A percentile compares a stretch with the other conserved stretches of the same genome.
Conservation (phyloP, 805 yeast genomes). For the Maudiozyma barnettii region DNA sequence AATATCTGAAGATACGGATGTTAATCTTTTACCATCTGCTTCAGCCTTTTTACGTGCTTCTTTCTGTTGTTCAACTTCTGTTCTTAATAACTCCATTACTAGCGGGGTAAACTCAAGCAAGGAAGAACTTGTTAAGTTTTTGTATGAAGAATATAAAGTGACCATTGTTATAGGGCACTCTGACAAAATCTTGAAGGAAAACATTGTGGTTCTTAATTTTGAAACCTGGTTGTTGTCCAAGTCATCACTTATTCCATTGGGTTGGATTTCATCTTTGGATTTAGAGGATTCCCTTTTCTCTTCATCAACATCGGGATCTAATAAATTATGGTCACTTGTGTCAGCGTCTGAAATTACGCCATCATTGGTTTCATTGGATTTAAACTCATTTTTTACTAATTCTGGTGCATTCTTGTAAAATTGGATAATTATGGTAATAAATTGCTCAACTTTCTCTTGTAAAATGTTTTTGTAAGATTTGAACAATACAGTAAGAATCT, state of each 20-base stretch:
- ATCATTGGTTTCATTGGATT: conserved; percentile 37
- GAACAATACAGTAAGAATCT: conserved; percentile 74
- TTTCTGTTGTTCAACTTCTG: conserved; percentile 78
- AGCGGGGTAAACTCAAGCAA: conserved; percentile 73
- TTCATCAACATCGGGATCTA: conserved; percentile 5
- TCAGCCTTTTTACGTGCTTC: conserved; percentile 52
- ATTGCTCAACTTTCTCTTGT: conserved; percentile 64
- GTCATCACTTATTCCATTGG: not conserved
- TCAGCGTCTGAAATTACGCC: conserved; percentile 1
- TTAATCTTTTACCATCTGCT: conserved; percentile 46
- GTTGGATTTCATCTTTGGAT: not conserved
- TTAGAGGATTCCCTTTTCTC: conserved; percentile 2
- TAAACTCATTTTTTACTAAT: conserved; percentile 64
- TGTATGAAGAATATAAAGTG: conserved; percentile 78
- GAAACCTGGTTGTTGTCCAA: conserved; percentile 21
- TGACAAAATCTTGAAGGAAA: conserved; percentile 81
- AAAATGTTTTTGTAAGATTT: conserved; percentile 67
- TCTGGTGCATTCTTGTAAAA: conserved; percentile 73
- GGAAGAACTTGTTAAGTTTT: conserved; percentile 59
- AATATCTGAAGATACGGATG: conserved; percentile 67
- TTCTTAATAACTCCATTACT: conserved; percentile 59
- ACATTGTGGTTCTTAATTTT: conserved; percentile 55
- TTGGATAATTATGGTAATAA: conserved; percentile 62
- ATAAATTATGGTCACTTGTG: conserved; percentile 2
- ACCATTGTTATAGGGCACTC: conserved; percentile 98